Conservation (phyloP, 2,329 filamentous ascomycete genomes). For the Neonectria faginata region DNA sequence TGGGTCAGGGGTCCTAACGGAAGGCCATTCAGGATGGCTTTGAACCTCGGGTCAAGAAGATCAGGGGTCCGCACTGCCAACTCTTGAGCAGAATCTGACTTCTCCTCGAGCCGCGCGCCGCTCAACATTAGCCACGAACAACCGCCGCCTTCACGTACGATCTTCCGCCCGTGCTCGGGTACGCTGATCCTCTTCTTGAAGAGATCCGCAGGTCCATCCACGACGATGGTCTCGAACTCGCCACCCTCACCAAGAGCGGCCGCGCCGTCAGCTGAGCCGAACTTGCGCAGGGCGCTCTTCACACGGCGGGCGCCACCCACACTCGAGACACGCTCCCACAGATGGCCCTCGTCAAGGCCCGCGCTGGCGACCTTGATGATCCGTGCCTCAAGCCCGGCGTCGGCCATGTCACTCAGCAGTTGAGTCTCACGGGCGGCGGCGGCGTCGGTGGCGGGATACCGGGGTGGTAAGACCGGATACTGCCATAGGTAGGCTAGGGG, state of each 20-base stretch:
- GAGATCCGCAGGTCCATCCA: slow-evolving; percentile 79
- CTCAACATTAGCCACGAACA: slow-evolving; percentile 77
- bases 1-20: slow-evolving; percentile 23
- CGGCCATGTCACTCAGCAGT: slow-evolving; percentile 85
- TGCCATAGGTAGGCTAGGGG: slow-evolving; percentile 94
- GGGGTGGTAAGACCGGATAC: slow-evolving; percentile 77
- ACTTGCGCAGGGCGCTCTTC: slow-evolving; percentile 69
- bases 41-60: slow-evolving; percentile 74
- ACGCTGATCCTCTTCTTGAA: slow-evolving; percentile 80
- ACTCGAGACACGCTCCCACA: slow-evolving; percentile 84
- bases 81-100: slow-evolving; percentile 41
- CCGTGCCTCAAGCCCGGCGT: slow-evolving; percentile 82
- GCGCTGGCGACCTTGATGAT: slow-evolving; percentile 96
- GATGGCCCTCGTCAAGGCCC: slow-evolving; percentile 81
- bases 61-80: slow-evolving; percentile 66
- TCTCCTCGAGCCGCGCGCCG: slow-evolving; percentile 65
- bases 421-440: slow-evolving; percentile 58
- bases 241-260: slow-evolving; percentile 87
- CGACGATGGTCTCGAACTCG: slow-evolving; percentile 92
- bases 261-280: slow-evolving; percentile 76
- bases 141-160: slow-evolving; percentile 78
- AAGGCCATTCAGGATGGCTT: slow-evolving; percentile 53
- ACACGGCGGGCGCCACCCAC: slow-evolving; percentile 59
- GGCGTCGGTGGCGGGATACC: slow-evolving; percentile 49
- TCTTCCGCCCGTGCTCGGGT: slow-evolving; percentile 60